Evolutionary conservation across 129 eudicot species (phyloP).

Genomic region (Rutidosis leptorrhynchoides): DNA sequence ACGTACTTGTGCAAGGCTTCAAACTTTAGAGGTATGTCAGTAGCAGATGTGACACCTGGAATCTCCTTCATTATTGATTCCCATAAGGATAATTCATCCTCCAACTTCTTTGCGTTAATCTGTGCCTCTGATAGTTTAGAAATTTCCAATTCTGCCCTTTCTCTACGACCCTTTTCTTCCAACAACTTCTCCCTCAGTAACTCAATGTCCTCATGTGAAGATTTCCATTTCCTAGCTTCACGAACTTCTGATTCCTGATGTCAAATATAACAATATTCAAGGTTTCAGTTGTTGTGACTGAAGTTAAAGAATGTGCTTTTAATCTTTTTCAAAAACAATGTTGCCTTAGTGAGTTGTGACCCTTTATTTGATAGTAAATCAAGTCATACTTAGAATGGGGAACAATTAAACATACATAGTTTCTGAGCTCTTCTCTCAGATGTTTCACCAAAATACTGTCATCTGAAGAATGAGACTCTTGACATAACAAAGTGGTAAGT

Average conservation of each 20-base stretch:
- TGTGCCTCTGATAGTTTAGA: conserved; percentile 57
- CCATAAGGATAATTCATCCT: conserved; percentile 85
- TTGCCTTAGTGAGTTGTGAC: not conserved
- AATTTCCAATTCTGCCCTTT: conserved; percentile 70
- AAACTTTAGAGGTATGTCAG: conserved; percentile 65
- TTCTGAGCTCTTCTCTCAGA: conserved; percentile 84
- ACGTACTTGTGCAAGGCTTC: conserved; percentile 81
- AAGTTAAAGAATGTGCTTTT: not conserved
- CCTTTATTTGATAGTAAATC: conserved; percentile 3
- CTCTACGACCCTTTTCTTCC: conserved; percentile 78
- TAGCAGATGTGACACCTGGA: conserved; percentile 82
- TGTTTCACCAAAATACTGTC: conserved; percentile 76
- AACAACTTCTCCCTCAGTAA: conserved; percentile 72
- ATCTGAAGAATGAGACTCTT: conserved; percentile 56
- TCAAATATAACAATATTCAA: conserved; percentile 22
- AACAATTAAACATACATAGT: conserved; percentile 52
- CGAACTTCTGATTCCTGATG: conserved; percentile 88
- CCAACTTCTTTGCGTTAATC: conserved; percentile 48
- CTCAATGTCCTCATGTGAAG: conserved; percentile 77
- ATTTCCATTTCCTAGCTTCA: conserved; percentile 77
- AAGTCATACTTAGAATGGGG: not conserved
- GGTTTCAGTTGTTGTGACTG: not conserved
- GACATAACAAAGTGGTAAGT: conserved; percentile 47
- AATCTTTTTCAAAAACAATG: conserved; percentile 13
- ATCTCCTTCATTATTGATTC: conserved; percentile 60